Evolutionary conservation across 2,329 filamentous ascomycete species (phyloP), one percentile per base, ranked within the genome.

Genomic region (Ustilaginoidea virens): DNA sequence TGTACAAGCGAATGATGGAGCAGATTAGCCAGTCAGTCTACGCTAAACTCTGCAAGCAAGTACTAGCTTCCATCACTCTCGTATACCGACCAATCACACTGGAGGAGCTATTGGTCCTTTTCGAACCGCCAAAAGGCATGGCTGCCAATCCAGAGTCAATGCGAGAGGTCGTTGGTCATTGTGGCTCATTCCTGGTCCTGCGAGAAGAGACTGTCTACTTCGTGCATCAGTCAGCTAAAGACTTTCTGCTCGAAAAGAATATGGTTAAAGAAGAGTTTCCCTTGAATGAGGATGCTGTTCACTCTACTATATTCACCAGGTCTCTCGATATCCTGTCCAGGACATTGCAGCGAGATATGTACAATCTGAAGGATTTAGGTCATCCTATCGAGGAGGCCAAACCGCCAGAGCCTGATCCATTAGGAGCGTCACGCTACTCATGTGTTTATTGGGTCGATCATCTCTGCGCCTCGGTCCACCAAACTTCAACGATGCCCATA

Each of bases 1-100:
- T 62, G 2, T 63, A 63, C 29, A 4, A 35, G 1, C 41, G 42
- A 8, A 62, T 62, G 52, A 39, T 60, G 15, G 19, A 37, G 0
- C 39, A 49, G 5, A 51, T 61, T 6, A 10, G 22, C 5, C 10
- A 32, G 2, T 48, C 39, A 2, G 33, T 48, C 0, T 37, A 56
- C 32, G 33, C 38, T 3, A 27, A 47, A 0, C 21, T 48, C 5
- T 60, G 48, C 38, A 42, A 32, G 28, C 32, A 42, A 4, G 39
- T 63, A 7, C 46, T 66, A 5, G 36, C 43, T 6, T 25, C 48
- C 7, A 33, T 42, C 4, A 36, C 41, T 3, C 30, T 42, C 5
- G 42, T 45, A 3, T 55, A 49, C 26, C 51, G 49, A 2, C 60
- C 58, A 5, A 33, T 63, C 14, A 40, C 31, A 0, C 10, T 61